A percentile compares a stretch with the other conserved stretches of the same genome.
phyloP scores from a whole-genome alignment of 164 flowering plant genomes.

The Tinospora cordifolia region DNA sequence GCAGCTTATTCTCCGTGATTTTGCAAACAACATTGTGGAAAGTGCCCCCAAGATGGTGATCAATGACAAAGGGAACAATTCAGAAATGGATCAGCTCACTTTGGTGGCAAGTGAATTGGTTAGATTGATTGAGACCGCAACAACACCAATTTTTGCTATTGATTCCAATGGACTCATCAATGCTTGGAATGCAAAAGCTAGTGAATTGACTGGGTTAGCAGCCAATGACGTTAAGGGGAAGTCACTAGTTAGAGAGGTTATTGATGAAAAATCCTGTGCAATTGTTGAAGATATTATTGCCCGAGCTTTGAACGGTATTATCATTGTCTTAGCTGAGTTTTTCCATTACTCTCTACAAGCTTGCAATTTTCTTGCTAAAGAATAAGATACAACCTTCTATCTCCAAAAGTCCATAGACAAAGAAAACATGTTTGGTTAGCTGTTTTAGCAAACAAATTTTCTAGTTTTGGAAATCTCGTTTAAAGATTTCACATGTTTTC shows the following conservation, averaged over 20 bases:
- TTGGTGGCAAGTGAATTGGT: conserved; percentile 57
- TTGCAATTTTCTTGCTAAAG: too few species aligned
- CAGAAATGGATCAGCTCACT: conserved; percentile 30
- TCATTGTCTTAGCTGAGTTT: not conserved
- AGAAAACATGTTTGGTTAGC: too few species aligned
- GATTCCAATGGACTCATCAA: conserved; percentile 42
- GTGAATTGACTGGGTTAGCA: conserved; percentile 50
- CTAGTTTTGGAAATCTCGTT: too few species aligned
- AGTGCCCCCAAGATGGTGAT: conserved; percentile 10
- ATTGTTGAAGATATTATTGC: conserved; percentile 26
- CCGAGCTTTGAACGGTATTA: conserved; percentile 46
- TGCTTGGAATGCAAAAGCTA: conserved; percentile 57
- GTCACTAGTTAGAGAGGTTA: conserved; percentile 38
- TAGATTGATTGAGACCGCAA: conserved; percentile 58
- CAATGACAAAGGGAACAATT: conserved; percentile 13
- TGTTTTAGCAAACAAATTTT: too few species aligned
- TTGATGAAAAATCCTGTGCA: conserved; percentile 36
- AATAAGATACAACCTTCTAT: too few species aligned
- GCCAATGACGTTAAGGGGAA: conserved; percentile 48
- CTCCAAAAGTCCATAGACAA: too few species aligned
- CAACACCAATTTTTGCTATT: conserved; percentile 22
- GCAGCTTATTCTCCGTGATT: conserved; percentile 42
- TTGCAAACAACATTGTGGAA: conserved; percentile 26
- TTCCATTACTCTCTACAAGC: not conserved
- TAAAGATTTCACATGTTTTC: too few species aligned